Base-by-base conservation (phyloP, 306 rosid genomes). In the Oxytropis ochrocephala region DNA sequence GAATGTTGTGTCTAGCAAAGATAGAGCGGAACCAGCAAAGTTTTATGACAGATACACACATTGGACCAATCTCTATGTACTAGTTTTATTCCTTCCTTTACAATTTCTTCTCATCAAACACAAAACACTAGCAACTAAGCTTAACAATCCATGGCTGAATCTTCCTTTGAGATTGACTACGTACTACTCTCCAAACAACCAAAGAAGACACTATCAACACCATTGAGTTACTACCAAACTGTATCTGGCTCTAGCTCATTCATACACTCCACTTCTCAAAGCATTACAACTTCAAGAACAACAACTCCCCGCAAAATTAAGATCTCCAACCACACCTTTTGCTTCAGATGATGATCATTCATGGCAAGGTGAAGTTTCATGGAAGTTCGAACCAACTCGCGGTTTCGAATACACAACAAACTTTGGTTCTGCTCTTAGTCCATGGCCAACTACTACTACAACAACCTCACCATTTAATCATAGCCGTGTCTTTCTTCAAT, bases 311-410 rank as follows among this genome's bases (percentile, higher is more conserved):
- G 29, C 49, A 76, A 7, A 58, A n/a, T n/a, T n/a, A n/a, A 47
- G 64, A 13, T 30, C 78, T 41, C 98, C 94, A 3, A 11, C 82
- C 2, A 79, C 93, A 4, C 90, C 96, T 12, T 86, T 90, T 32
- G 90, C 91, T 5, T 54, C 96, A 6, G 91, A 93, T 24, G 67
- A 80, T 2, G 94, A 88, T 27, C 71, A n/a, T 57, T 90, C 97
- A 14, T 88, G 96, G 98, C 86, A 84, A 62, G 78, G 75, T 7
- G 94, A 88, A 77, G 74, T 93, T 68, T 93, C 96, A 3, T 93
- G 98, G 97, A 87, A 88, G 44, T 83, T 86, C 38, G 82, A 85
- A 82, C 82, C 98, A 14, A 75, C 68, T 1, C 29, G 29, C 0
- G 89, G 94, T 7, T 83, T 78, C 0, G 90, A 81, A 6, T 62